These are phyloP conservation scores for Mortierella sp. DNA, from an alignment of 371 early-diverging fungal species.

Conservation along the genomic window DNA sequence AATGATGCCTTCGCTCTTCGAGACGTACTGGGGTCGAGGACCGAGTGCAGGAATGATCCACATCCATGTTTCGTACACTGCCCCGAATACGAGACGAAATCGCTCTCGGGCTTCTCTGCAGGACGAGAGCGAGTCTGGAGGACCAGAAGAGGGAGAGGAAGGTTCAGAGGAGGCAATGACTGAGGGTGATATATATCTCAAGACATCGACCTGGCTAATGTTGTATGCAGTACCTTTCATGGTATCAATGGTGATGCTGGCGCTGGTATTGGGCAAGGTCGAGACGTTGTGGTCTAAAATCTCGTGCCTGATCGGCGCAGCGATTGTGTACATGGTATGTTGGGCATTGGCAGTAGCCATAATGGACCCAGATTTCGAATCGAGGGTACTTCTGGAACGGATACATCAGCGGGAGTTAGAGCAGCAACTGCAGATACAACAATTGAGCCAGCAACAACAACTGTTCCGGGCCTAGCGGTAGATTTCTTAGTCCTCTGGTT, in stretches of 20 bases:
- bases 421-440: neutral
- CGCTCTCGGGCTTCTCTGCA: too few species aligned
- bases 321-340: constrained; percentile 41
- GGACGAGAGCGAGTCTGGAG: too few species aligned
- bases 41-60: constrained; percentile 36
- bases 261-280: constrained; percentile 36
- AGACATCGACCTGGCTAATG: constrained; percentile 39
- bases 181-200: constrained; percentile 21
- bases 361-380: constrained; percentile 44
- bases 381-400: constrained; percentile 19
- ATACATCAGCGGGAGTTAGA: constrained; percentile 11
- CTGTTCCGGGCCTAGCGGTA: too few species aligned
- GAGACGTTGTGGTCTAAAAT: constrained; percentile 49
- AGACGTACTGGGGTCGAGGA: constrained; percentile 32
- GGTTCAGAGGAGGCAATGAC: too few species aligned
- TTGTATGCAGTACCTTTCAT: constrained; percentile 37
- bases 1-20: constrained; percentile 48
- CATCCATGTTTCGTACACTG: too few species aligned
- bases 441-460: neutral
- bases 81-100: too few species aligned
- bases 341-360: constrained; percentile 39
- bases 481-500: too few species aligned
- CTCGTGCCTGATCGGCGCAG: constrained; percentile 42
- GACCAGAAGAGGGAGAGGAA: too few species aligned
- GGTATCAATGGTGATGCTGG: constrained; percentile 26